Evolutionary conservation across 257 asterid genomes (phyloP).

Genomic region (Mentha longifolia): DNA sequence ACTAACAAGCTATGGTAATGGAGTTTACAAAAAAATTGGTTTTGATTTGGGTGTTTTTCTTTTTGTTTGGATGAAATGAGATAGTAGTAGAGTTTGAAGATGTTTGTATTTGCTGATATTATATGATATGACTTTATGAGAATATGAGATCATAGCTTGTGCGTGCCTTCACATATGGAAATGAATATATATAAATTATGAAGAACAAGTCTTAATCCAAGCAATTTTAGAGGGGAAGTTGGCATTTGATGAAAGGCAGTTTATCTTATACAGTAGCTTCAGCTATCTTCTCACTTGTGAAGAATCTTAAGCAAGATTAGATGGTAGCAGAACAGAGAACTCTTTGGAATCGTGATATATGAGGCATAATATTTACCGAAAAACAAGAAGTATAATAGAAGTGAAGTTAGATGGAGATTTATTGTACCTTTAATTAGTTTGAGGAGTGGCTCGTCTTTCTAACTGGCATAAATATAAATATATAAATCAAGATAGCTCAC

Average conservation of each 20-base stretch:
- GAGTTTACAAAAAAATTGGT: not conserved
- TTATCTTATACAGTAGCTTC: slow-evolving; percentile 7
- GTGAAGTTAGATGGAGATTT: not conserved
- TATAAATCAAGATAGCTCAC: not conserved
- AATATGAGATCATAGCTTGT: not conserved
- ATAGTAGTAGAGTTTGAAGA: slow-evolving; percentile 2
- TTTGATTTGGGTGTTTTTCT: not conserved
- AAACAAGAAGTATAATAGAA: not conserved
- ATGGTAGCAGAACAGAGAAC: not conserved
- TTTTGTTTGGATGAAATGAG: not conserved
- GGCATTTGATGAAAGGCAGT: not conserved
- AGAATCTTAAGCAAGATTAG: not conserved
- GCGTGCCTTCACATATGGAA: slow-evolving; percentile 2
- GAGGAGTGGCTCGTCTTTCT: not conserved
- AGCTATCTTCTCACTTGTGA: not conserved
- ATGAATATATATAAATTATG: slow-evolving; percentile 3
- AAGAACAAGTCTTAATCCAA: not conserved
- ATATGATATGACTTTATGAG: not conserved
- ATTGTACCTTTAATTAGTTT: not conserved
- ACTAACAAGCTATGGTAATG: not conserved
- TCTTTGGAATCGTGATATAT: too few species aligned
- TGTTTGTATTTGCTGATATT: not conserved
- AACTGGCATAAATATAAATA: not conserved
- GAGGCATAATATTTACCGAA: not conserved
- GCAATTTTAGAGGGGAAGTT: not conserved